Evolutionary conservation across 2,329 filamentous ascomycete species (phyloP).

Genomic region (Dactylella cylindrospora): DNA sequence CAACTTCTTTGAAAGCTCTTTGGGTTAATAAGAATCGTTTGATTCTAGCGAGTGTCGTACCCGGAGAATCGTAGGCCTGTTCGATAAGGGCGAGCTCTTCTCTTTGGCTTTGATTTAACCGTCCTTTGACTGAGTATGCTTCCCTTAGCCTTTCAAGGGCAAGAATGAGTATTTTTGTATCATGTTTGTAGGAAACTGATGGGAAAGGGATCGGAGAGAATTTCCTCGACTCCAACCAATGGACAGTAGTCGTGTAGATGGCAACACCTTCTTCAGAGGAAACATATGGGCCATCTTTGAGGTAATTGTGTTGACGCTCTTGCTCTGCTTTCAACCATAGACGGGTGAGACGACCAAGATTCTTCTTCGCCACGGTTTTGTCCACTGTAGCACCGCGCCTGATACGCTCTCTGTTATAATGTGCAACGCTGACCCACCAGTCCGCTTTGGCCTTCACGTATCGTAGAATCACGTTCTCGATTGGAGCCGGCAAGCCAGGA

Average conservation of each 20-base stretch:
- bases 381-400: conserved; percentile 94
- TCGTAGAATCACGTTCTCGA: conserved; percentile 96
- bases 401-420: conserved; percentile 98
- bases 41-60: conserved; percentile 91
- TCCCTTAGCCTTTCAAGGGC: conserved; percentile 90
- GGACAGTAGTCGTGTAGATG: conserved; percentile 97
- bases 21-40: conserved; percentile 97
- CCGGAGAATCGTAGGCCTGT: conserved; percentile 96
- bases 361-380: conserved; percentile 99
- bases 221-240: conserved; percentile 97
- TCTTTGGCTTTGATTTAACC: conserved; percentile 94
- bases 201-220: conserved; percentile 99
- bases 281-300: conserved; percentile 98
- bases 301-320: conserved; percentile 97
- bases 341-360: conserved; percentile 87
- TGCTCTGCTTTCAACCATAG: conserved; percentile 98
- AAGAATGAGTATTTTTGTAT: conserved; percentile 97
- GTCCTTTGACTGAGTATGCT: conserved; percentile 95
- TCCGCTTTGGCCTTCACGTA: conserved; percentile 99
- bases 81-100: conserved; percentile 96
- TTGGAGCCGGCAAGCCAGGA: conserved; percentile 89
- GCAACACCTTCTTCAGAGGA: conserved; percentile 98
- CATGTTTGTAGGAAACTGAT: conserved; percentile 98
- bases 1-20: conserved; percentile 97
- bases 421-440: conserved; percentile 99